Conservation (phyloP, 139 green algal species). For the Chlamydomonas eustigma region DNA sequence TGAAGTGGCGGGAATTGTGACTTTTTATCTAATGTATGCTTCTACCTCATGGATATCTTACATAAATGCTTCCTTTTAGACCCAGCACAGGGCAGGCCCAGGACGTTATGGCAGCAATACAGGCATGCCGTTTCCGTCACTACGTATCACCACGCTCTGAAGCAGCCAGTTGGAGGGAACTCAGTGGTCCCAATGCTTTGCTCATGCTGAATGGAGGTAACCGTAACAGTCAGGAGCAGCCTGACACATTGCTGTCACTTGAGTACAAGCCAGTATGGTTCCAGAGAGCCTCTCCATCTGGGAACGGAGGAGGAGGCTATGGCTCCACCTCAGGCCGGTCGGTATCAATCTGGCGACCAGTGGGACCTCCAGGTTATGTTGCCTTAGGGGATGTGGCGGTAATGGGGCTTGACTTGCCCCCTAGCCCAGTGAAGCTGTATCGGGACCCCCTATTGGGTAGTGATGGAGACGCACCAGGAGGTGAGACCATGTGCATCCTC, state of each 20-base stretch:
- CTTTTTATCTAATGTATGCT: neutral
- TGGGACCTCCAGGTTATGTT: constrained; percentile 49
- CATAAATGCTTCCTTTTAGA: constrained; percentile 18
- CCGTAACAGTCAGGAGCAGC: neutral
- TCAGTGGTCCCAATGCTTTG: neutral
- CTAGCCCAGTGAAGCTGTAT: constrained; percentile 61
- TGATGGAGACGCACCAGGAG: constrained; percentile 20
- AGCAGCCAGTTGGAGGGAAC: constrained; percentile 23
- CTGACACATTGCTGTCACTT: constrained; percentile 14
- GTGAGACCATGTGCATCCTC: too few species aligned
- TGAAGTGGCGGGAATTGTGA: too few species aligned
- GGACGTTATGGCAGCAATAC: constrained; percentile 28
- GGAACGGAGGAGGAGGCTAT: neutral
- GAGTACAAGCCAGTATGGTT: constrained; percentile 5
- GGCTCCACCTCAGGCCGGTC: too few species aligned
- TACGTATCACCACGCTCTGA: constrained; percentile 33
- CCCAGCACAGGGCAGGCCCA: constrained; percentile 55
- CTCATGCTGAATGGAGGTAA: neutral
- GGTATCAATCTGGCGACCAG: constrained; percentile 66
- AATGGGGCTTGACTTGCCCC: constrained; percentile 48
- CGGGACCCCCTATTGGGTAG: constrained; percentile 34
- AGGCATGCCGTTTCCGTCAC: constrained; percentile 33
- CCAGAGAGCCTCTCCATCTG: too few species aligned
- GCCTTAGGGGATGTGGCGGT: constrained; percentile 67
- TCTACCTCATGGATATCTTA: neutral